Percentiles rank a stretch among this genome's conserved stretches.
phyloP scores from a whole-genome alignment of 2,329 filamentous ascomycete species.

The Aspergillus intermedius region DNA sequence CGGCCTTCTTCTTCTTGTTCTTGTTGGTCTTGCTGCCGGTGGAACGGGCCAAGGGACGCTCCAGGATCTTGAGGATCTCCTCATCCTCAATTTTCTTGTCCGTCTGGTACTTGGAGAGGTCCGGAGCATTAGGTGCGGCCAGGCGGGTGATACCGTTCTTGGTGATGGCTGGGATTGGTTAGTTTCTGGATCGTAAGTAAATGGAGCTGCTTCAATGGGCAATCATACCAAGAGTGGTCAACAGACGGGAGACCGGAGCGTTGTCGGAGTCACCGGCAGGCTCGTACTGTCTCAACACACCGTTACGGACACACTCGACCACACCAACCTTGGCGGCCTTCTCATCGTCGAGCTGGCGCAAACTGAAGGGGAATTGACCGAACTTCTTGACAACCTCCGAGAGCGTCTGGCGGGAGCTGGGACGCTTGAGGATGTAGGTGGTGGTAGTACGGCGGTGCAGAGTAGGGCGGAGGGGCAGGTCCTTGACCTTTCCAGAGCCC shows the following conservation, averaged over 20 bases:
- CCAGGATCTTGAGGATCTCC: slow-evolving; percentile 89
- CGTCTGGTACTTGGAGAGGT: slow-evolving; percentile 77
- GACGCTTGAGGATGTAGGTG: slow-evolving; percentile 89
- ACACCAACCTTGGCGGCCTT: slow-evolving; percentile 91
- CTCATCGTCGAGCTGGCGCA: slow-evolving; percentile 95
- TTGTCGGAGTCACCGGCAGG: slow-evolving; percentile 90
- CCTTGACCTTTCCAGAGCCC: slow-evolving; percentile 92
- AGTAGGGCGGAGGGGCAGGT: slow-evolving; percentile 76
- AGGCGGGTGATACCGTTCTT: slow-evolving; percentile 94
- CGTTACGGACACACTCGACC: slow-evolving; percentile 88
- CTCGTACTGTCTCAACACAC: slow-evolving; percentile 92
- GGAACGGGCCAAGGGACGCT: slow-evolving; percentile 66
- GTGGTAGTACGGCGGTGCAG: slow-evolving; percentile 88
- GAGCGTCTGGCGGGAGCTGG: slow-evolving; percentile 83
- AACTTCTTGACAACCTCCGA: slow-evolving; percentile 97
- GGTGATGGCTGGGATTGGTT: slow-evolving; percentile 65
- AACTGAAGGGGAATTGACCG: slow-evolving; percentile 93
- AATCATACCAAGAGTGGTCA: slow-evolving; percentile 85
- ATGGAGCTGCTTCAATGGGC: too few relatives aligned
- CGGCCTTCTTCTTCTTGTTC: slow-evolving; percentile 77
- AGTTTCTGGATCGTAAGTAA: slow-evolving; percentile 9
- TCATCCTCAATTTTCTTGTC: slow-evolving; percentile 98
- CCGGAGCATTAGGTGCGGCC: slow-evolving; percentile 65
- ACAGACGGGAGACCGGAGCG: slow-evolving; percentile 72
- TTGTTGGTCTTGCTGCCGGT: slow-evolving; percentile 70